Evolutionary conservation across 345 rosid genomes (phyloP).

Genomic region (Populus nigra): DNA sequence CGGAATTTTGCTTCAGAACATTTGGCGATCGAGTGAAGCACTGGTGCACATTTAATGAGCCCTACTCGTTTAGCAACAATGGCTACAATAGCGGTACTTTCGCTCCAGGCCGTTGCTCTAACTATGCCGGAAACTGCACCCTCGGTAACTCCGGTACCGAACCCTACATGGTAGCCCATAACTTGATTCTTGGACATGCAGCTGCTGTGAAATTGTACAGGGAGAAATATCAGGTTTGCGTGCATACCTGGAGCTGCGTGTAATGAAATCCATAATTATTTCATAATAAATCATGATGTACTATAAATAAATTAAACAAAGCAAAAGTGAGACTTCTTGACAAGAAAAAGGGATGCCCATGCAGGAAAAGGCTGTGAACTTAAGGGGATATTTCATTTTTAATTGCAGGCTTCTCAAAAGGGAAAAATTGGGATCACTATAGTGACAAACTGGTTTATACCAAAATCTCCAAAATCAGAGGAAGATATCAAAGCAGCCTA

Average conservation of each 20-base stretch:
- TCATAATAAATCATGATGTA: too few relatives aligned
- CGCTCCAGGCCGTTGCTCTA: constrained; percentile 55
- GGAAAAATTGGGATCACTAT: constrained; percentile 34
- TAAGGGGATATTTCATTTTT: too few relatives aligned
- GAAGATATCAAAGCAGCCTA: constrained; percentile 15
- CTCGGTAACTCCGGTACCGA: constrained; percentile 40
- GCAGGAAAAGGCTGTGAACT: too few relatives aligned
- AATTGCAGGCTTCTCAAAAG: constrained; percentile 35
- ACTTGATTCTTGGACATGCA: constrained; percentile 45
- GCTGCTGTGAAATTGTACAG: constrained; percentile 31
- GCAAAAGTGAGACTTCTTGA: too few relatives aligned
- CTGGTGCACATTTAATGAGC: constrained; percentile 38
- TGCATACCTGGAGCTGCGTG: too few relatives aligned
- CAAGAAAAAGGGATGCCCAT: too few relatives aligned
- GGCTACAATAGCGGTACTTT: constrained; percentile 28
- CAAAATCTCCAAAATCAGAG: constrained; percentile 12
- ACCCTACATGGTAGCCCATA: constrained; percentile 39
- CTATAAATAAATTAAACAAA: too few relatives aligned
- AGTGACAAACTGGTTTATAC: constrained; percentile 26
- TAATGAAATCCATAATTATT: too few relatives aligned
- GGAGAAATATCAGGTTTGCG: constrained; percentile 38
- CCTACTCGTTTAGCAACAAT: neutral
- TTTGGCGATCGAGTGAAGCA: constrained; percentile 38
- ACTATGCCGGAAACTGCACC: constrained; percentile 33
- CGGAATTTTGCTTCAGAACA: constrained; percentile 33